phyloP scores from a whole-genome alignment of 2,329 filamentous ascomycete genomes.

The Epichloe bromicola region DNA sequence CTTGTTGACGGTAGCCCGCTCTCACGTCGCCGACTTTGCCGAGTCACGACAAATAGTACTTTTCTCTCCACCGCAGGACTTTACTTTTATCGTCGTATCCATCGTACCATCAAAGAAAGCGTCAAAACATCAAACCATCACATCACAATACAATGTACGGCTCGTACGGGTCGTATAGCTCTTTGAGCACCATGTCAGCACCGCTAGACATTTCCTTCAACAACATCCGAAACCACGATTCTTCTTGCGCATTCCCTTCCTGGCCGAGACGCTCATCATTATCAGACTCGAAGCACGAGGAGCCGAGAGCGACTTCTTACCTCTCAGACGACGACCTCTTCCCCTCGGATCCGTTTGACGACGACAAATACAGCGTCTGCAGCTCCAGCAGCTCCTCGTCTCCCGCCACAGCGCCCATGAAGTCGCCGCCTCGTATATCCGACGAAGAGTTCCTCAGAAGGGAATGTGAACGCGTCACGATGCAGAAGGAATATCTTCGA shows the following conservation, averaged over 20 bases:
- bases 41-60: neutral
- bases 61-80: too few species aligned
- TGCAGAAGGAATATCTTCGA: slow-evolving; percentile 40
- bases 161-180: slow-evolving; percentile 38
- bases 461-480: slow-evolving; percentile 36
- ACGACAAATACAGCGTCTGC: slow-evolving; percentile 35
- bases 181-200: slow-evolving; percentile 28
- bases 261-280: slow-evolving; percentile 45
- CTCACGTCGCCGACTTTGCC: neutral
- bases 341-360: slow-evolving; percentile 36
- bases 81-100: too few species aligned
- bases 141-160: slow-evolving; percentile 28
- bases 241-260: slow-evolving; percentile 42
- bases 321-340: slow-evolving; percentile 53
- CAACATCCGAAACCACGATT: slow-evolving; percentile 27
- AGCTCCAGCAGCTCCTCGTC: slow-evolving; percentile 30
- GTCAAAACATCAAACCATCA: neutral
- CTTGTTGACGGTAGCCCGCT: slow-evolving; percentile 3
- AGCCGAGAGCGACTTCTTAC: slow-evolving; percentile 39
- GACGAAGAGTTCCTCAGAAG: slow-evolving; percentile 37
- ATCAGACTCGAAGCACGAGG: slow-evolving; percentile 25
- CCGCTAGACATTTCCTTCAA: slow-evolving; percentile 34
- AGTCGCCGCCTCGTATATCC: slow-evolving; percentile 23
- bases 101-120: too few species aligned
- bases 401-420: slow-evolving; percentile 12